Evolutionary conservation across 1,139 yeast species (phyloP).

Genomic region (Casaregolazyma lundiana): DNA sequence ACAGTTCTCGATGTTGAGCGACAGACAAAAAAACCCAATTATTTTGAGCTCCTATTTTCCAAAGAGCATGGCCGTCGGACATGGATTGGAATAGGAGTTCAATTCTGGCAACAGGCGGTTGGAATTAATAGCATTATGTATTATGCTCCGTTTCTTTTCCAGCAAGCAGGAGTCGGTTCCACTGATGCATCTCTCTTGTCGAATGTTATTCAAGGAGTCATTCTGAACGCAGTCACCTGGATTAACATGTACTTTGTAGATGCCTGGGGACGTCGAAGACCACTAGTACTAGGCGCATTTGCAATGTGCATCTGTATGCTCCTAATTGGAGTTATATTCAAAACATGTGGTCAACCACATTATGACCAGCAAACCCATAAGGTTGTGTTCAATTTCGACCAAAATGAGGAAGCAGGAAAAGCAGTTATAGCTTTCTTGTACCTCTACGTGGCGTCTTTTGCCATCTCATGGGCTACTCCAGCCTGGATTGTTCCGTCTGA

Average conservation of each 20-base stretch:
- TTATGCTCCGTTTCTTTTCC: conserved; percentile 36
- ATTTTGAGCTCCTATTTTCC: conserved; percentile 45
- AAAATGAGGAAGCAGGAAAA: conserved; percentile 39
- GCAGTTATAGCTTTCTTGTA: conserved; percentile 56
- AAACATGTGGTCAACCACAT: background rate
- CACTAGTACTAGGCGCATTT: conserved; percentile 38
- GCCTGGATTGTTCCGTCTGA: conserved; percentile 55
- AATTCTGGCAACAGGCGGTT: conserved; percentile 67
- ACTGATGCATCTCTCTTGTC: conserved; percentile 41
- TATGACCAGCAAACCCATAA: conserved; percentile 37
- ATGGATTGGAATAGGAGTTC: conserved; percentile 51
- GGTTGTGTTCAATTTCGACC: conserved; percentile 37
- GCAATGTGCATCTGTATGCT: conserved; percentile 54
- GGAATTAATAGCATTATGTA: conserved; percentile 65
- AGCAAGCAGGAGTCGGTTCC: conserved; percentile 35
- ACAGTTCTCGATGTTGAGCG: conserved; percentile 36
- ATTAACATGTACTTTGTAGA: conserved; percentile 47
- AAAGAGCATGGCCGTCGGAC: conserved; percentile 49
- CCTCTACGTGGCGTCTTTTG: conserved; percentile 61
- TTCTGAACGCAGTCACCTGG: conserved; percentile 37
- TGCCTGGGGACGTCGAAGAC: conserved; percentile 50
- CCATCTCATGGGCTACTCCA: conserved; percentile 64
- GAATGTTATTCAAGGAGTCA: conserved; percentile 54
- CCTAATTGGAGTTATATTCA: conserved; percentile 31
- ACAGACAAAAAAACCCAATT: conserved; percentile 32